Base-by-base conservation (phyloP, 768 basidiomycete species). In the Amanita pseudoporphyria region DNA sequence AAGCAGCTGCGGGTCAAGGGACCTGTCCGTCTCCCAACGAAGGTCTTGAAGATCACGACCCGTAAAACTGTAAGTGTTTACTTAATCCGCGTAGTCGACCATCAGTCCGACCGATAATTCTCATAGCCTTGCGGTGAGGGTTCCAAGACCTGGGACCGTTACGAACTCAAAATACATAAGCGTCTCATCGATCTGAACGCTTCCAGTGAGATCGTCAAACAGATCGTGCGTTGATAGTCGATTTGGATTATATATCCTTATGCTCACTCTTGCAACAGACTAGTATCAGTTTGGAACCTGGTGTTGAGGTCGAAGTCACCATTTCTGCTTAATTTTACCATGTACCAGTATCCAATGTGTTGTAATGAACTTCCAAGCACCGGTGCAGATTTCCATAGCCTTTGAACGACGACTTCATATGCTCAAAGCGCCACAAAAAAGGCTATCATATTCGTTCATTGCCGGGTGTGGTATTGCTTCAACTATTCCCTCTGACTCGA, bases 101-200 rank as follows among this genome's bases (percentile, higher is more conserved):
- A 21, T 19, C 54, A 45, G 33, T 51, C 40, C 38, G 14, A 53
- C 42, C 18, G 16, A 14, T 3, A 19, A 36, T 51, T 37, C 43
- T 32, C 53, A 7, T 60, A 96, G 90, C 89, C 96, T 71, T 98
- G 96, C 65, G 96, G 96, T 90, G 96, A 98, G 73, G 96, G 96
- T 77, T 97, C 96, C 60, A 99, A 99, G 84, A 99, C 96, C 65
- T 99, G 96, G 96, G 96, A 99, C 73, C 84, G 90, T 62, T 98
- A 93, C 73, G 95, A 99, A 73, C 84, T 99, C 73, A 94, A 94
- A 77, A 78, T 99, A 54, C 95, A 99, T 85, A 99, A 99, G 77
- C 89, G 96, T 63, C 79, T 99, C 67, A 98, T 99, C 63, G 96
- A 99, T 77, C 76, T 99, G 59, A 91, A 95, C 78, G 94, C 96